Base-by-base conservation (phyloP, 164 flowering plant genomes). In the Nelumbo lutea region DNA sequence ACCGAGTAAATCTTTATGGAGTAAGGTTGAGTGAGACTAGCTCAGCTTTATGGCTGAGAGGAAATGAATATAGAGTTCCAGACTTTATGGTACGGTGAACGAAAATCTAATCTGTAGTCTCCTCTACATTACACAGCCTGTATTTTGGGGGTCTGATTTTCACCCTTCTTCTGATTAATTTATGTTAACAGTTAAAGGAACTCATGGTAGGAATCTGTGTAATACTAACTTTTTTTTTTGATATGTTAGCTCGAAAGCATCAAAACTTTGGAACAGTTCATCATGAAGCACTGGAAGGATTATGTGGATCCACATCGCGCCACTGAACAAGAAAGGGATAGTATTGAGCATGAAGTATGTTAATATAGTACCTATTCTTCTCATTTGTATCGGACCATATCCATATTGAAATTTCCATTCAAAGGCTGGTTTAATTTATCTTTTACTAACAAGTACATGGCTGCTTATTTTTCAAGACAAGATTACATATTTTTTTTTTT, bases 341-440 rank as follows among this genome's bases (percentile, higher is more conserved):
- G 85, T 84, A 93, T 93, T 73, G 99, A 95, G 79, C 97, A 92
- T 67, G 99, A 95, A 78, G 99, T 95, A 79, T 78, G 87, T 78
- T 57, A 3, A 57, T 42, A 38, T 14, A 38, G 8, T 6, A 15
- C 27, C 27, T 27, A 27, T 72, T 73, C 62, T 11, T 58, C 6
- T 48, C 3, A 8, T 27, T 11, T 52, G 55, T 45, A 51, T 41
- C 8, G 15, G 27, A 42, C 27, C n/a, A 46, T 9, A 2, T 61
- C 42, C 2, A 2, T 10, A 2, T 3, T 42, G 47, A 52, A 42
- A 52, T 65, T 47, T 65, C 7, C 45, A 4, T 42, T 13, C 48
- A 40, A 4, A 6, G n/a, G 47, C 14, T 48, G 3, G 2, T 42
- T 55, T n/a, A 4, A 4, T 55, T 42, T 55, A 27, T 66, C 27